Percentiles rank a stretch among this genome's conserved stretches.
Evolutionary conservation across 139 green algal species (phyloP).

Genomic region (Tetraselmis chui): DNA sequence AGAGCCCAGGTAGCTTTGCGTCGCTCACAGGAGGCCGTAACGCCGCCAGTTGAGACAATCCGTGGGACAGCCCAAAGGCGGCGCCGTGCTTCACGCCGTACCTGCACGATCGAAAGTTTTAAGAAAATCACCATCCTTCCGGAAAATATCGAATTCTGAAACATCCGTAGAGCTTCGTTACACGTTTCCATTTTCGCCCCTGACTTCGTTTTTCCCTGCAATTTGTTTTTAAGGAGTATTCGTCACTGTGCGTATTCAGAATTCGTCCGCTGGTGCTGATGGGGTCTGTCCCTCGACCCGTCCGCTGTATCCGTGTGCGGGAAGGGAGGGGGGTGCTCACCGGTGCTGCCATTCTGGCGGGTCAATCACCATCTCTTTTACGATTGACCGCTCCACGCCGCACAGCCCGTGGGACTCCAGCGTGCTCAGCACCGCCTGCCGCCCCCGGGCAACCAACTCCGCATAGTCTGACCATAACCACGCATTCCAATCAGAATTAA

Average conservation of each 20-base stretch:
- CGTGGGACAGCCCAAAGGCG: constrained; percentile 77
- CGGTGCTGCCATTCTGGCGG: constrained; percentile 34
- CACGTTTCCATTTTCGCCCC: too few species aligned
- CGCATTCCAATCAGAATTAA: too few species aligned
- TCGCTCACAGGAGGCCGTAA: constrained; percentile 48
- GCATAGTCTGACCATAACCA: constrained; percentile 24
- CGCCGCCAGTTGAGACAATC: constrained; percentile 67
- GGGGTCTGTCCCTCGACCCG: too few species aligned
- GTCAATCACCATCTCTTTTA: constrained; percentile 52
- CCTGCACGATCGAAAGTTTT: constrained; percentile 18
- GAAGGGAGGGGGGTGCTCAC: constrained; percentile 18
- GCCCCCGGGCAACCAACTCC: constrained; percentile 44
- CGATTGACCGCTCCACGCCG: constrained; percentile 40
- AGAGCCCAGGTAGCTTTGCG: constrained; percentile 49
- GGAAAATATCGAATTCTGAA: too few species aligned
- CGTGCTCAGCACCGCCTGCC: constrained; percentile 42
- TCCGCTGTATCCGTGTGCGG: too few species aligned
- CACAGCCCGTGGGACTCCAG: constrained; percentile 48
- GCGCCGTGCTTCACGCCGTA: constrained; percentile 74
- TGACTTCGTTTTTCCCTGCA: too few species aligned
- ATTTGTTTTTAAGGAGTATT: too few species aligned
- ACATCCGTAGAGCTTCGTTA: too few species aligned
- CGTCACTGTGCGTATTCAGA: too few species aligned
- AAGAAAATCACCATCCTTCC: too few species aligned
- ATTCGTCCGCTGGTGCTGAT: too few species aligned